Evolutionary conservation across 2,329 filamentous ascomycete genomes (phyloP), one percentile per base, ranked within the genome.

Genomic region (Apiospora marii): DNA sequence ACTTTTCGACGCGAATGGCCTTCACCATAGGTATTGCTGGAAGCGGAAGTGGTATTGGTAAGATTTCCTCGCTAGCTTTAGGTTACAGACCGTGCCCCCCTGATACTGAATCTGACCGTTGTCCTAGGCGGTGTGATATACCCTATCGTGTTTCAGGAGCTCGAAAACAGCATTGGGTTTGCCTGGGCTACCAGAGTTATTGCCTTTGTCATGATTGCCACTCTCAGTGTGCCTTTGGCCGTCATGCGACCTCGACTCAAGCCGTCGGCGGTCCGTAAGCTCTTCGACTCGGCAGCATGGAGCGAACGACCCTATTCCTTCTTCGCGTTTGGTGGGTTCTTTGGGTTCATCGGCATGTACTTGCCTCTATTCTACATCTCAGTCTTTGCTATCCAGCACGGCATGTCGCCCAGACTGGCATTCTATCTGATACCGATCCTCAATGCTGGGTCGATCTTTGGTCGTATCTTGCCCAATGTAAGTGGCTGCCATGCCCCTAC

Each of bases 261-360:
- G 41, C 82, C 79, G 79, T 73, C 70, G 24, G 76, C 76, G 4
- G 80, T 79, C 70, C 85, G 85, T 0, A 84, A 90, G 73, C 78
- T 83, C 16, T 48, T 89, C 88, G 49, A 89, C 90, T 74, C 30
- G 84, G 14, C 75, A 77, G 1, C 84, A 85, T 5, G 83, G 91
- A 71, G 79, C 19, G 58, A 64, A 76, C 43, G 88, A 91, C 74
- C 77, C 83, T 0, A 81, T 81, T 27, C 85, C 87, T 79, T 69
- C 81, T 22, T 79, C 88, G 68, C 86, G 43, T 24, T 80, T 3
- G 87, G 80, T 34, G 82, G 84, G 70, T 91, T 90, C 80, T 79
- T 91, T 78, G 87, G 91, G 83, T 87, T 88, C 82, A 82, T 82
- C 82, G 86, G 87, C 74, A 85, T 88, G 84, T 97, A 88, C 76